These are phyloP conservation scores for Dictyostelium firmibasis DNA, from an alignment of 78 protist genomes.

Conservation along the genomic window DNA sequence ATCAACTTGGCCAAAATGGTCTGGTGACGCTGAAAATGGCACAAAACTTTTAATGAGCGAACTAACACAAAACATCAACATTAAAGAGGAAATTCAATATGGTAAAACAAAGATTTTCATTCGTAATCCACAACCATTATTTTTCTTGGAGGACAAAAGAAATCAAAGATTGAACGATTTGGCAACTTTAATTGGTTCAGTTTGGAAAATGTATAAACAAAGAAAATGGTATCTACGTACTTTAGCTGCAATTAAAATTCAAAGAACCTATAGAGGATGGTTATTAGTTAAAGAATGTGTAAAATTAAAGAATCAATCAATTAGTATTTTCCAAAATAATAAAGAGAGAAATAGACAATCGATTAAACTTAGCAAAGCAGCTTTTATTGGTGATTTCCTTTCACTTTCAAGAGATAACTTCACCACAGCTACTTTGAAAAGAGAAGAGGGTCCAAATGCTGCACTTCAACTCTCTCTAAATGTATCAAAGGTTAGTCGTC, in stretches of 20 bases:
- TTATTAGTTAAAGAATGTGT: slow-evolving; percentile 49
- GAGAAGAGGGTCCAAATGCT: slow-evolving; percentile 11
- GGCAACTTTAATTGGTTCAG: slow-evolving; percentile 40
- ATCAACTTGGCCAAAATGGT: slow-evolving; percentile 84
- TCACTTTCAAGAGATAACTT: slow-evolving; percentile 20
- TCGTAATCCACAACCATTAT: slow-evolving; percentile 74
- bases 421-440: background rate
- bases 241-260: slow-evolving; percentile 37
- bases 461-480: slow-evolving; percentile 18
- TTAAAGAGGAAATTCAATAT: slow-evolving; percentile 39
- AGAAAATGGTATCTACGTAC: slow-evolving; percentile 42
- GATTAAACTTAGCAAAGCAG: background rate
- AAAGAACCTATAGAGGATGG: slow-evolving; percentile 42
- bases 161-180: background rate
- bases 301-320: slow-evolving; percentile 59
- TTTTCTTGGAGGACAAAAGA: slow-evolving; percentile 45
- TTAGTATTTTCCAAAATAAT: slow-evolving; percentile 35
- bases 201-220: slow-evolving; percentile 60
- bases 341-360: slow-evolving; percentile 66
- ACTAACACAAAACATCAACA: background rate
- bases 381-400: slow-evolving; percentile 73
- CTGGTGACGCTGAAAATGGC: slow-evolving; percentile 62
- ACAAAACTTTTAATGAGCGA: slow-evolving; percentile 16
- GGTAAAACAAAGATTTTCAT: slow-evolving; percentile 74
- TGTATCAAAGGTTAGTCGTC: slow-evolving; percentile 63